Conservation (phyloP, 495 filamentous ascomycete species). For the Peziza echinospora region DNA sequence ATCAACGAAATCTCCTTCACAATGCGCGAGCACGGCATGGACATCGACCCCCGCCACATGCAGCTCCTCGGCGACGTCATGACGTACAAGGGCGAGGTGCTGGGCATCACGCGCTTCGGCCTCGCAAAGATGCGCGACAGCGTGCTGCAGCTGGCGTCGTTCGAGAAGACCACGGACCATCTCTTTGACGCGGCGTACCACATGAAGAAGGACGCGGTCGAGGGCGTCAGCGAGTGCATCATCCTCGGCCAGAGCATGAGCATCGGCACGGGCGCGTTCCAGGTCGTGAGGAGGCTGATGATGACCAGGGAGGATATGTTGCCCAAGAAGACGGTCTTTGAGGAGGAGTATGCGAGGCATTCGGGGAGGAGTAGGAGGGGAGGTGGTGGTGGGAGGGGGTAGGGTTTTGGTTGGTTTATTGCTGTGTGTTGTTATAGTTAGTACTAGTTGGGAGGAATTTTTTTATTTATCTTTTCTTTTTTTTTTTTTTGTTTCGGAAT, state of each 20-base stretch:
- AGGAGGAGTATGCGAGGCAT: slow-evolving; percentile 30
- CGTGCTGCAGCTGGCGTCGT: slow-evolving; percentile 83
- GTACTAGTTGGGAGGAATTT: too few relatives aligned
- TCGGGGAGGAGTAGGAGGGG: neutral
- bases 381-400: neutral
- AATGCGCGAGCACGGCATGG: slow-evolving; percentile 36
- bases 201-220: slow-evolving; percentile 71
- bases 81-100: slow-evolving; percentile 94
- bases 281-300: slow-evolving; percentile 56
- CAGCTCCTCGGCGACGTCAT: slow-evolving; percentile 95
- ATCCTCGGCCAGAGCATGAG: slow-evolving; percentile 92
- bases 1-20: slow-evolving; percentile 19
- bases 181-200: slow-evolving; percentile 82
- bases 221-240: slow-evolving; percentile 90
- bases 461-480: too few relatives aligned
- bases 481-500: too few relatives aligned
- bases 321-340: slow-evolving; percentile 48
- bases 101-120: slow-evolving; percentile 95
- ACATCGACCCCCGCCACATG: slow-evolving; percentile 96
- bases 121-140: slow-evolving; percentile 91
- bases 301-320: slow-evolving; percentile 41
- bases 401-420: too few relatives aligned
- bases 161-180: slow-evolving; percentile 97
- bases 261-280: slow-evolving; percentile 78
- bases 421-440: too few relatives aligned